Percentiles rank a stretch among this genome's conserved stretches.
Evolutionary conservation across 768 basidiomycete species (phyloP).

Genomic region (Kwoniella mangroviensis): DNA sequence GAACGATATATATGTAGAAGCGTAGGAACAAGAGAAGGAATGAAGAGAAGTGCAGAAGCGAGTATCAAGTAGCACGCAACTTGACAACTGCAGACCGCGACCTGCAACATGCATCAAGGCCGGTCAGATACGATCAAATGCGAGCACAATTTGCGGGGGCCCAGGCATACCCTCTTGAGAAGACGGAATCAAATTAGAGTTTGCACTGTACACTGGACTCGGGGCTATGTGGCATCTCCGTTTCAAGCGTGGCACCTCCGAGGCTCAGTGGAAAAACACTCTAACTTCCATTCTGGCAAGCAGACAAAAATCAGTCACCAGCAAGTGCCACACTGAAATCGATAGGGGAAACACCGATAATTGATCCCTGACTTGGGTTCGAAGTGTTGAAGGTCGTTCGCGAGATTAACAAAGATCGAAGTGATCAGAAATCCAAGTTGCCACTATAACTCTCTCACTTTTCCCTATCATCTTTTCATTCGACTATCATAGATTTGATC

Average conservation of each 20-base stretch:
- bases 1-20: not conserved
- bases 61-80: not conserved
- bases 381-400: not conserved
- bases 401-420: conserved; percentile 14
- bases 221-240: not conserved
- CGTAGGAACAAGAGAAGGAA: not conserved
- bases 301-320: not conserved
- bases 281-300: not conserved
- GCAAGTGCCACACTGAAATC: not conserved
- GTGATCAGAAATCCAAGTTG: not conserved
- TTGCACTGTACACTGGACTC: not conserved
- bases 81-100: not conserved
- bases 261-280: not conserved
- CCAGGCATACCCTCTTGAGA: not conserved
- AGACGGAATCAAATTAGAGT: not conserved
- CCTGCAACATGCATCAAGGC: not conserved
- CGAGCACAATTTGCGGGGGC: not conserved
- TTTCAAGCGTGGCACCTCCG: not conserved
- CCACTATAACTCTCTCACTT: not conserved
- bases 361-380: not conserved
- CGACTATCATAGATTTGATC: not conserved
- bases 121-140: not conserved
- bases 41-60: not conserved
- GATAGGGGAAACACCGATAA: not conserved
- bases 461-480: not conserved